A percentile compares a stretch with the other conserved stretches of the same genome.
Conservation (phyloP, 345 rosid species). For the Stellera chamaejasme region DNA sequence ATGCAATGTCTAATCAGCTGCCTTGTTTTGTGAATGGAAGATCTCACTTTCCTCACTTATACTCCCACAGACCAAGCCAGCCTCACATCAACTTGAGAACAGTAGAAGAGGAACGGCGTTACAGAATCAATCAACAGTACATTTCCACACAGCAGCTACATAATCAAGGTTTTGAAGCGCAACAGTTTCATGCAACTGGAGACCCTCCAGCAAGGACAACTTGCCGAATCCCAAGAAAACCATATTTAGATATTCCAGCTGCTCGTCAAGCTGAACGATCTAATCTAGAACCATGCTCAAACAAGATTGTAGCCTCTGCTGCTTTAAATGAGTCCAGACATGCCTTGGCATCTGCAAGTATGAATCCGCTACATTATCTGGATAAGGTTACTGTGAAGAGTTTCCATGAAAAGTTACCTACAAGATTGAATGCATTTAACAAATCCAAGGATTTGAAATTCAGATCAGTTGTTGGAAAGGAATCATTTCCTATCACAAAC, state of each 20-base stretch:
- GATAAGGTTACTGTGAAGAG: conserved; percentile 32
- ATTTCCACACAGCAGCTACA: conserved; percentile 37
- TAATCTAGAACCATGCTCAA: conserved; percentile 41
- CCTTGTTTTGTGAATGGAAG: conserved; percentile 37
- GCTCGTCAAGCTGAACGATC: conserved; percentile 33
- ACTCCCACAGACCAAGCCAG: conserved; percentile 27
- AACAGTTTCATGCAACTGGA: conserved; percentile 27
- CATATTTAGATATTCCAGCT: conserved; percentile 31
- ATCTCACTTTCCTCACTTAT: conserved; percentile 32
- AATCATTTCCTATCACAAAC: conserved; percentile 22
- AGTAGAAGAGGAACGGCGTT: conserved; percentile 40
- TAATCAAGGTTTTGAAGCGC: conserved; percentile 29
- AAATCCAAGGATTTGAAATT: conserved; percentile 39
- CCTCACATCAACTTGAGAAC: conserved; percentile 38
- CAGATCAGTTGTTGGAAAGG: conserved; percentile 37
- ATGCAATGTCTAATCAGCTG: conserved; percentile 34
- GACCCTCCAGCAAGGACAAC: conserved; percentile 19
- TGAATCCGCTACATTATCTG: conserved; percentile 16
- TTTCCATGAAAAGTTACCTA: conserved; percentile 55
- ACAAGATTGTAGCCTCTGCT: conserved; percentile 25
- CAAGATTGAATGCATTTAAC: conserved; percentile 51
- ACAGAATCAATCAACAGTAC: conserved; percentile 33
- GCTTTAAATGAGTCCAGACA: conserved; percentile 27
- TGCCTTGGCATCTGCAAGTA: conserved; percentile 20
- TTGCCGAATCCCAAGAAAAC: conserved; percentile 29